Percentiles rank a stretch among this genome's conserved stretches.
Evolutionary conservation across 1,139 yeast genomes (phyloP).

Genomic region (Ogataea hybrid): DNA sequence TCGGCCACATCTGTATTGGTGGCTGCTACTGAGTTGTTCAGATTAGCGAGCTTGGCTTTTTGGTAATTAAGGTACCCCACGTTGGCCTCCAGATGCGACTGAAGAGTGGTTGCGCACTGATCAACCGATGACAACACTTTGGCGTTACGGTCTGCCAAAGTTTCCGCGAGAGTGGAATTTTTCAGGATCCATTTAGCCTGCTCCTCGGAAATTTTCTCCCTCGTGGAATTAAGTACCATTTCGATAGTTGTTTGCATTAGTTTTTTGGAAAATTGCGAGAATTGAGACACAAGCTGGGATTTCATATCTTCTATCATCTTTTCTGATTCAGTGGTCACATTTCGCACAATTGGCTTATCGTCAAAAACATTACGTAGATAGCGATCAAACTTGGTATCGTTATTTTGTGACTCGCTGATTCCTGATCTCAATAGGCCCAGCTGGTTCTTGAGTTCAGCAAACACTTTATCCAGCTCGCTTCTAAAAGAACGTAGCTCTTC

Average conservation of each 20-base stretch:
- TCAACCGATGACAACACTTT: background rate
- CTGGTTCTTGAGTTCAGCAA: background rate
- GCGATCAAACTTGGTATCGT: background rate
- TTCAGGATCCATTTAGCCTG: constrained; percentile 8
- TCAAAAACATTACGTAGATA: constrained; percentile 3
- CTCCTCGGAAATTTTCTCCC: constrained; percentile 6
- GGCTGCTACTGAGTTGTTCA: constrained; percentile 1
- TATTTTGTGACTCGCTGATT: background rate
- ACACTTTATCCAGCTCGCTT: constrained; percentile 8
- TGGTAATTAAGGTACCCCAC: constrained; percentile 16
- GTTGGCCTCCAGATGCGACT: constrained; percentile 13
- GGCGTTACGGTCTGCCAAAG: background rate
- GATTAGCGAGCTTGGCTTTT: constrained; percentile 9
- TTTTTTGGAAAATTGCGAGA: constrained; percentile 3
- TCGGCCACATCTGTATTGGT: background rate
- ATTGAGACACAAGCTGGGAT: constrained; percentile 1
- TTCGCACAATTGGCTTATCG: background rate
- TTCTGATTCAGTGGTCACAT: constrained; percentile 4
- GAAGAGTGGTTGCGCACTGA: constrained; percentile 3
- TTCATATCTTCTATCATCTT: constrained; percentile 9
- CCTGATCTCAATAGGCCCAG: background rate
- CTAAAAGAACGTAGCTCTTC: constrained; percentile 12
- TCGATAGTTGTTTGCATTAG: constrained; percentile 11
- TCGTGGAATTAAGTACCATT: constrained; percentile 8
- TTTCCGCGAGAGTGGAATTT: background rate